A percentile compares a stretch with the other conserved stretches of the same genome.
These are phyloP conservation scores for Tuctoria greenei DNA, from an alignment of 176 grass and related monocot genomes.

Conservation along the genomic window DNA sequence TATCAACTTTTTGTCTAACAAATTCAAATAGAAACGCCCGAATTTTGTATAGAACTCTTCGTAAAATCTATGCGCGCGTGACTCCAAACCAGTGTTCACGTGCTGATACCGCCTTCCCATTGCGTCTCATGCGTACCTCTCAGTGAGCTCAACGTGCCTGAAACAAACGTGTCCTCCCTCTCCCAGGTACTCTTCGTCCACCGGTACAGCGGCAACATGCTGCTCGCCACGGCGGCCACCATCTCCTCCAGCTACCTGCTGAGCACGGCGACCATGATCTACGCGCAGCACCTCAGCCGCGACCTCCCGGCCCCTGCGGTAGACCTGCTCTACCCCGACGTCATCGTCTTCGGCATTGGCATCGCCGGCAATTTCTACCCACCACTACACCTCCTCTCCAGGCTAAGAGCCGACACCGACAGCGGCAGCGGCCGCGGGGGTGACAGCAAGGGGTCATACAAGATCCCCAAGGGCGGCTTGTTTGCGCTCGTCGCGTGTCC, in stretches of 20 bases:
- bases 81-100: too few relatives aligned
- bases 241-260: constrained; percentile 59
- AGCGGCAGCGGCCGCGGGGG: background rate
- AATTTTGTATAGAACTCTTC: too few relatives aligned
- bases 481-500: constrained; percentile 63
- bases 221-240: constrained; percentile 21
- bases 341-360: constrained; percentile 46
- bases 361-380: constrained; percentile 71
- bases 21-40: too few relatives aligned
- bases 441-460: constrained; percentile 37
- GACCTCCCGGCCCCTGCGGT: constrained; percentile 41
- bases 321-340: constrained; percentile 49
- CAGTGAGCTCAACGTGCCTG: background rate
- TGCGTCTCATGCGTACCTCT: too few relatives aligned
- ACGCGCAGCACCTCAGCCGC: constrained; percentile 50
- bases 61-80: too few relatives aligned
- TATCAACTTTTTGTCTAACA: too few relatives aligned
- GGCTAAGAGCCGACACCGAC: constrained; percentile 5
- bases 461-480: constrained; percentile 64
- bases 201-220: constrained; percentile 54
- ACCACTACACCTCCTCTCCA: constrained; percentile 60
- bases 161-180: background rate
- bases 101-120: too few relatives aligned
- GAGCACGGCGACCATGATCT: constrained; percentile 44
- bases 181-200: constrained; percentile 67